Percentiles rank a stretch among this genome's conserved stretches.
Conservation (phyloP, 305 asterid species). For the Fraxinus albicans region DNA sequence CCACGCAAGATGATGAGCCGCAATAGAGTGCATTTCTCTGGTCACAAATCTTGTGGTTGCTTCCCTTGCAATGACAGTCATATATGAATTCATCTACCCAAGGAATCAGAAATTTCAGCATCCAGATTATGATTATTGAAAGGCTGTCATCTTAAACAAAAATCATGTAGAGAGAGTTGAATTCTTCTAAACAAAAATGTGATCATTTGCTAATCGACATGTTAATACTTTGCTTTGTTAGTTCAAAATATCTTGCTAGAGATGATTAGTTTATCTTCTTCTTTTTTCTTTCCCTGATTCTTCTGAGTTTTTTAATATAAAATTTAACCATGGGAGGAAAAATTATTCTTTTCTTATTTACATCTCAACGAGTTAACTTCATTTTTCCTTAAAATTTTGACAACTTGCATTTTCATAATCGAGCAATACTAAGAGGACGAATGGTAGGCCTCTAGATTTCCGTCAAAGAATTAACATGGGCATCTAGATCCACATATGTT, state of each 20-base stretch:
- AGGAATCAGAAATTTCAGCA: background rate
- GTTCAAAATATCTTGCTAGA: background rate
- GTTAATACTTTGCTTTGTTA: background rate
- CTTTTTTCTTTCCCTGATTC: no score
- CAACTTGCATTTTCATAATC: background rate
- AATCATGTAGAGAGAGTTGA: background rate
- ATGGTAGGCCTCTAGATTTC: background rate
- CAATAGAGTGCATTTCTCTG: slow-evolving; percentile 40
- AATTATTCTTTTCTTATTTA: background rate
- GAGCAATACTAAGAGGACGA: background rate
- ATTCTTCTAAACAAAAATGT: background rate
- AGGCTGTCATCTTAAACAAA: background rate
- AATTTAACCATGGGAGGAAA: background rate
- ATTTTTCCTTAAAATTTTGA: background rate
- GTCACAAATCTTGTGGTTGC: slow-evolving; percentile 66
- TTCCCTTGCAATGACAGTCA: slow-evolving; percentile 69
- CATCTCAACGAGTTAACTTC: background rate
- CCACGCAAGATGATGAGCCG: slow-evolving; percentile 41
- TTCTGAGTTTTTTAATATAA: background rate
- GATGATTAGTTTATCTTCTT: background rate
- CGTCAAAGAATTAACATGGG: background rate
- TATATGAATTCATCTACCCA: slow-evolving; percentile 14
- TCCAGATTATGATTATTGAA: background rate
- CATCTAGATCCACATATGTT: background rate
- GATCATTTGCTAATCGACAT: background rate